These are phyloP conservation scores for Psilocybe subaeruginosa DNA, from an alignment of 768 basidiomycete species.

Conservation along the genomic window DNA sequence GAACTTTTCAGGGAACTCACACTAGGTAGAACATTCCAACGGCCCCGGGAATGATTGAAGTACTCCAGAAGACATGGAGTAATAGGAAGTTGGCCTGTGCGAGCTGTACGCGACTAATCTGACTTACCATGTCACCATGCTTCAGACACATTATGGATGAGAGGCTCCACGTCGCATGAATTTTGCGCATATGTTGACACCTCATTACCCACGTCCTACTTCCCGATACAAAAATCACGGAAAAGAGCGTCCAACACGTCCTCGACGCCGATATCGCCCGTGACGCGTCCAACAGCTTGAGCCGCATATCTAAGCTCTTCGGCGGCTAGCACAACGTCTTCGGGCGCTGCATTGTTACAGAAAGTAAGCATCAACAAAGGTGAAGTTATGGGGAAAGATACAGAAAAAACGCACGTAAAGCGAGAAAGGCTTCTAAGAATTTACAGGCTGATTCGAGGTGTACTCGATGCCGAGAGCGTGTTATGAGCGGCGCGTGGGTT, in stretches of 20 bases:
- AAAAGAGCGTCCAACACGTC: slow-evolving; percentile 86
- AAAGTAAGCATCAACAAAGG: not conserved
- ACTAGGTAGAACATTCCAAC: too few species aligned
- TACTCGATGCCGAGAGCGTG: slow-evolving; percentile 77
- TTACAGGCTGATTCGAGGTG: slow-evolving; percentile 69
- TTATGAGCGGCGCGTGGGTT: slow-evolving; percentile 63
- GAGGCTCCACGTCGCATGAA: too few species aligned
- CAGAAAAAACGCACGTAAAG: slow-evolving; percentile 35
- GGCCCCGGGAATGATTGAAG: too few species aligned
- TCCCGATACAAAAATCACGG: slow-evolving; percentile 88
- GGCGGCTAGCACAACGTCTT: slow-evolving; percentile 81
- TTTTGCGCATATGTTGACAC: too few species aligned
- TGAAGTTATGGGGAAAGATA: not conserved
- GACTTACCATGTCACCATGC: too few species aligned
- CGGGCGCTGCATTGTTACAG: slow-evolving; percentile 40
- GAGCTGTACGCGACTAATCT: too few species aligned
- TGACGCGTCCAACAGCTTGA: slow-evolving; percentile 81
- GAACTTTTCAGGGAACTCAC: too few species aligned
- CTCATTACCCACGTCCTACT: slow-evolving; percentile 38
- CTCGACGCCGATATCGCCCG: slow-evolving; percentile 79
- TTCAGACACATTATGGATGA: too few species aligned
- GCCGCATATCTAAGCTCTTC: slow-evolving; percentile 90
- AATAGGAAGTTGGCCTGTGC: too few species aligned
- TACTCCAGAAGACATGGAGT: too few species aligned
- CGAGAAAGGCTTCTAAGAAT: slow-evolving; percentile 67